Evolutionary conservation across 257 asterid species (phyloP).

Genomic region (Parsonsia alboflavescens): DNA sequence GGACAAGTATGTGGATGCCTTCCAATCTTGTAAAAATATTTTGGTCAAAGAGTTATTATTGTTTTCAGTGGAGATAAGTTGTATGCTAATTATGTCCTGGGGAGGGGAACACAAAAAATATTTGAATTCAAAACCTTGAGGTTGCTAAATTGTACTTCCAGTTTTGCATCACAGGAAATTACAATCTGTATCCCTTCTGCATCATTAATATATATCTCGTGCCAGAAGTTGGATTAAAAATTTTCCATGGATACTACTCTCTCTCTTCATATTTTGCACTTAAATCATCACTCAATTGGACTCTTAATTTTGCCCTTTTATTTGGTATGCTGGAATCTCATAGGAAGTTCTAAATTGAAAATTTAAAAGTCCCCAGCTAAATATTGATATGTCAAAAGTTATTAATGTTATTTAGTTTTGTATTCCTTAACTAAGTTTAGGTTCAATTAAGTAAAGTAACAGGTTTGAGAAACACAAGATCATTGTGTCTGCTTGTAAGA

Average conservation of each 20-base stretch:
- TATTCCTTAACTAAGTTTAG: not conserved
- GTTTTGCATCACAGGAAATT: not conserved
- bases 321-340: not conserved
- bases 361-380: not conserved
- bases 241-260: not conserved
- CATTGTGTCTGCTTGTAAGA: not conserved
- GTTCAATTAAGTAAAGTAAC: not conserved
- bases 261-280: not conserved
- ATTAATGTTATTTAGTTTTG: not conserved
- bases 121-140: not conserved
- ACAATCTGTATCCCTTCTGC: not conserved
- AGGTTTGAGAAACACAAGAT: not conserved
- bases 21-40: not conserved
- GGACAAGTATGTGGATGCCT: constrained; percentile 38
- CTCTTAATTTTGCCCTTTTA: not conserved
- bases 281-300: not conserved
- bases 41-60: not conserved
- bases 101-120: not conserved
- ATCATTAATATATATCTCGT: not conserved
- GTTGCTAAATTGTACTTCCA: not conserved
- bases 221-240: not conserved
- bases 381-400: not conserved
- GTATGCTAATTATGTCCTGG: not conserved
- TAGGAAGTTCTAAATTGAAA: not conserved
- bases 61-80: not conserved